Evolutionary conservation across 306 rosid genomes (phyloP), one percentile per base, ranked within the genome.

Genomic region (Trifolium dubium): DNA sequence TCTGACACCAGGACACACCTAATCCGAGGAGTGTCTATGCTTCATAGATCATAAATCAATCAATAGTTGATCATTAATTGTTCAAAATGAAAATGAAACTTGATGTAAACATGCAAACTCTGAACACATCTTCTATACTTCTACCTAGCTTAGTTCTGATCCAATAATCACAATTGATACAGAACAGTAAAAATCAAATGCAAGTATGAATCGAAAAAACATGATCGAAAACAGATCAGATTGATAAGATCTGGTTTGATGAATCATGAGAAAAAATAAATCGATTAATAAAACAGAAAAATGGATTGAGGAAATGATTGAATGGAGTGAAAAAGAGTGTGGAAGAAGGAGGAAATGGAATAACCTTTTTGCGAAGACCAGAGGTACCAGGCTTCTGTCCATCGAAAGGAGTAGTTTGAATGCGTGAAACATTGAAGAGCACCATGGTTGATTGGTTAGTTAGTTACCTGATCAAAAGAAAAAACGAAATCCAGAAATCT

Each of bases 301-400:
- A 3, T 12, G 7, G 54, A 37, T 23, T 2, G 40, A 31, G 23
- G 8, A 66, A 68, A 56, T 23, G 43, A 80, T 8, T 23, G 65
- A 76, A 69, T 64, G 69, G 66, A 18, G 63, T 5, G 23, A 23
- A 0, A 3, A 8, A 49, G 58, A 53, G 15, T n/a, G n/a, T 0
- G 18, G 76, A 79, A 19, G 55, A 50, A 30, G 46, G 31, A n/a
- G 65, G 65, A 67, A 35, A 37, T 0, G 54, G 0, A 72, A 89
- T 97, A 90, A 94, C 99, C 98, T 95, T 95, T 96, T 95, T 95
- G 76, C 99, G 99, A 78, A 95, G 99, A 70, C 99, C 99, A 59
- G 99, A 95, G 75, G 99, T 95, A 47, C 99, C 99, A 56, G 99
- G 99, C 93, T 95, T 95, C 80, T 95, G 99, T 90, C 96, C 99